A percentile compares a stretch with the other conserved stretches of the same genome.
Conservation (phyloP, 2,329 filamentous ascomycete genomes). For the Sarocladiaceae sp. region DNA sequence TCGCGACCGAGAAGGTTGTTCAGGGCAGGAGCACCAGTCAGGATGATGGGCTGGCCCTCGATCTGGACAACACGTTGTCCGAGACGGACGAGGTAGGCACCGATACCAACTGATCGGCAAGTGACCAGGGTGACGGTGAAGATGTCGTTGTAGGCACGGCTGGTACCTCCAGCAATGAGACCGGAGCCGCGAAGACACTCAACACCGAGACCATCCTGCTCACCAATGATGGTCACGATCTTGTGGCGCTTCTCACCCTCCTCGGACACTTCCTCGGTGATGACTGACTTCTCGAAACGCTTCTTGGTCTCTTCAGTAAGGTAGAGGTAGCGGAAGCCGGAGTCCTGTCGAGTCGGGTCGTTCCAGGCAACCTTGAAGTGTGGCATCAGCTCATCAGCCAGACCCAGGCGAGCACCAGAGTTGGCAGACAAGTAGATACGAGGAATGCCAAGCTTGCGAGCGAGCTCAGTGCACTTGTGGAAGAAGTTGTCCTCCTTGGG, state of each 20-base stretch:
- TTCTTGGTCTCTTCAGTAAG: conserved; percentile 82
- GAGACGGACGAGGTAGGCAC: conserved; percentile 96
- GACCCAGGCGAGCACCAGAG: conserved; percentile 94
- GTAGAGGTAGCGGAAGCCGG: conserved; percentile 96
- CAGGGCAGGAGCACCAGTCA: conserved; percentile 93
- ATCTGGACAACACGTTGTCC: conserved; percentile 98
- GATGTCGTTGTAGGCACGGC: conserved; percentile 95
- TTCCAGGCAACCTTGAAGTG: conserved; percentile 99
- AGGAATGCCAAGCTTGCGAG: conserved; percentile 89
- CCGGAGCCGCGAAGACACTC: conserved; percentile 96
- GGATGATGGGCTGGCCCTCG: conserved; percentile 96
- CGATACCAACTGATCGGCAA: conserved; percentile 97
- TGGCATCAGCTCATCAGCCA: conserved; percentile 94
- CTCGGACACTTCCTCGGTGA: conserved; percentile 83
- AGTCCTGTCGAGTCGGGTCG: conserved; percentile 71
- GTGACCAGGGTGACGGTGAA: conserved; percentile 98
- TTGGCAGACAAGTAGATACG: conserved; percentile 98
- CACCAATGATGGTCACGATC: conserved; percentile 89
- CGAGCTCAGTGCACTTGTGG: conserved; percentile 96
- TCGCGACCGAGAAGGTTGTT: conserved; percentile 98
- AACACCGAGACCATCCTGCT: conserved; percentile 93
- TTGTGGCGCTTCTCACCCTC: conserved; percentile 88
- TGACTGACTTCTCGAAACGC: conserved; percentile 68
- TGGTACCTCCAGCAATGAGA: conserved; percentile 96
- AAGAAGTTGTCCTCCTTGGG: conserved; percentile 97